phyloP scores from a whole-genome alignment of 2,329 filamentous ascomycete genomes.

The Fusarium subtropicale region DNA sequence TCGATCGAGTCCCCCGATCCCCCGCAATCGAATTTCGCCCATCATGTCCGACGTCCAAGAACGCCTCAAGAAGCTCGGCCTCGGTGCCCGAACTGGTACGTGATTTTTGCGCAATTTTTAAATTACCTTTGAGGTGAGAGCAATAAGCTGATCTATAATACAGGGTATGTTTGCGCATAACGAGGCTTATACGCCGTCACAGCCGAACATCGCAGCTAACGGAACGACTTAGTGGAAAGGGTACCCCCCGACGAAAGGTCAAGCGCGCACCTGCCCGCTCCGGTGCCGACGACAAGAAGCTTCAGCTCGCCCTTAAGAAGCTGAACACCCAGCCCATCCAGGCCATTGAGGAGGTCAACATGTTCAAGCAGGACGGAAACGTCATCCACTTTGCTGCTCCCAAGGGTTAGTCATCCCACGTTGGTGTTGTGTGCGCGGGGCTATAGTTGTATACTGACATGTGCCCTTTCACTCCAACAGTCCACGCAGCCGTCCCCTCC shows the following conservation, averaged over 20 bases:
- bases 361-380: constrained; percentile 99
- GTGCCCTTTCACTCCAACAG: constrained; percentile 59
- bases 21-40: constrained; percentile 50
- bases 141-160: constrained; percentile 31
- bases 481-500: constrained; percentile 95
- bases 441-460: constrained; percentile 41
- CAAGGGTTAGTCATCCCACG: constrained; percentile 77
- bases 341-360: constrained; percentile 99
- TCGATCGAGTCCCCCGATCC: constrained; percentile 48
- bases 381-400: constrained; percentile 99
- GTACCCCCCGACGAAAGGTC: constrained; percentile 95
- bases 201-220: constrained; percentile 48
- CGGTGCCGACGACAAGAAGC: constrained; percentile 99
- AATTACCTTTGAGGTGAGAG: background rate
- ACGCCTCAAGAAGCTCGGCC: constrained; percentile 69
- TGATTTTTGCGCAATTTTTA: constrained; percentile 45
- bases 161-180: constrained; percentile 54
- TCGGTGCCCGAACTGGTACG: constrained; percentile 74
- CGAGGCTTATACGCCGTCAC: constrained; percentile 26
- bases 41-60: constrained; percentile 69
- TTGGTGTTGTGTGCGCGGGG: constrained; percentile 30
- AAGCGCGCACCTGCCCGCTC: constrained; percentile 97
- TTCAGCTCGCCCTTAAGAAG: constrained; percentile 97
- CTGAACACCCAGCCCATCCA: constrained; percentile 99
- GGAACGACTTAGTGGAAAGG: constrained; percentile 79